Evolutionary conservation across 495 filamentous ascomycete species (phyloP).

Genomic region (Penicillium subrubescens): DNA sequence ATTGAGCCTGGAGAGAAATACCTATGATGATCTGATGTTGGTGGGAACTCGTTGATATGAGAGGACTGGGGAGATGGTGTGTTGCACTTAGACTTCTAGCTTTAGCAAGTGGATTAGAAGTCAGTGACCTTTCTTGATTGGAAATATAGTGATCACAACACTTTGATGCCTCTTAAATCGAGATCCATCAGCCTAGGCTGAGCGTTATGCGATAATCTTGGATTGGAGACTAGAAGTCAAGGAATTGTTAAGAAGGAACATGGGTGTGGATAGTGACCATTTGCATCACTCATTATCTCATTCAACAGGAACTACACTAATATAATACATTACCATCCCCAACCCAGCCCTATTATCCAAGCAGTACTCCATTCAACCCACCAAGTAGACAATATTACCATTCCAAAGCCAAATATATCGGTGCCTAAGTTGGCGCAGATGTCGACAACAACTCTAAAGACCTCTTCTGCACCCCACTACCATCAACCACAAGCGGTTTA

Average conservation of each 20-base stretch:
- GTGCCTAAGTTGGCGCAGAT: constrained; percentile 21
- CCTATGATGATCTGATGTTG: constrained; percentile 9
- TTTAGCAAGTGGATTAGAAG: no score
- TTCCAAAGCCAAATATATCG: not conserved
- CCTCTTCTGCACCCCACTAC: constrained; percentile 30
- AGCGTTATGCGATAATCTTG: not conserved
- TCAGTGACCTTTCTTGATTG: no score
- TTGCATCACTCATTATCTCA: not conserved
- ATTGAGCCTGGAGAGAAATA: constrained; percentile 12
- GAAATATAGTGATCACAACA: not conserved
- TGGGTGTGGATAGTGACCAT: not conserved
- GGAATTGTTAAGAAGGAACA: not conserved
- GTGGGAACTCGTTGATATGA: not conserved
- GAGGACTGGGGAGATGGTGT: not conserved
- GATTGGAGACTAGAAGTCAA: not conserved
- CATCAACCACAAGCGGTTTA: constrained; percentile 44
- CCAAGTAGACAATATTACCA: not conserved
- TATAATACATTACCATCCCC: constrained; percentile 11
- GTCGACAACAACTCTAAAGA: constrained; percentile 21
- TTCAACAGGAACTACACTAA: not conserved
- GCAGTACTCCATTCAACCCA: not conserved
- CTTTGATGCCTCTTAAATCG: not conserved
- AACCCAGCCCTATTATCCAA: not conserved
- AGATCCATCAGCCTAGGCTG: not conserved
- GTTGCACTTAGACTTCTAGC: not conserved